phyloP scores from a whole-genome alignment of 805 yeast genomes.

The Sungouiozyma intestinalis region DNA sequence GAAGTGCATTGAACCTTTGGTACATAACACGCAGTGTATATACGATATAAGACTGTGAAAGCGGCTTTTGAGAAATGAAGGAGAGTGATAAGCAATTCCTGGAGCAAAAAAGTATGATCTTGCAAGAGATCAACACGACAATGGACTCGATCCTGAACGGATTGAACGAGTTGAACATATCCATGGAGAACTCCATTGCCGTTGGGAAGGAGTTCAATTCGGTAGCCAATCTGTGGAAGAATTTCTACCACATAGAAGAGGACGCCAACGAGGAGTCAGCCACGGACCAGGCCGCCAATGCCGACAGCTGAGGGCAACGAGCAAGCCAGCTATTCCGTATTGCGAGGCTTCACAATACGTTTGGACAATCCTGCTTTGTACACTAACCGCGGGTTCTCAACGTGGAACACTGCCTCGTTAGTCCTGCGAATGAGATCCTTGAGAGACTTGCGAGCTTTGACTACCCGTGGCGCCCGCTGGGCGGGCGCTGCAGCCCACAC shows the following conservation, averaged over 20 bases:
- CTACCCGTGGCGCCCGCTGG: neutral
- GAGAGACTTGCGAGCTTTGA: constrained; percentile 16
- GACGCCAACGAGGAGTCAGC: constrained; percentile 4
- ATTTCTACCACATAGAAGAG: constrained; percentile 46
- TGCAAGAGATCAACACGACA: constrained; percentile 28
- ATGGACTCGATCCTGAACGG: constrained; percentile 59
- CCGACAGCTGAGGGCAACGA: too few species aligned
- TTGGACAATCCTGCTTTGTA: constrained; percentile 22
- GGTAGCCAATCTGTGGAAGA: constrained; percentile 60
- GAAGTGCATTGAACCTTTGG: neutral
- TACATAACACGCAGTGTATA: too few species aligned
- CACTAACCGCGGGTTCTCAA: constrained; percentile 17
- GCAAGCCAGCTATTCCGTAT: too few species aligned
- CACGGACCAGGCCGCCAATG: too few species aligned
- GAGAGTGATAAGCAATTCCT: constrained; percentile 18
- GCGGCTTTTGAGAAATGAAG: neutral
- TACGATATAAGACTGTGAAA: too few species aligned
- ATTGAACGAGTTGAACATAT: constrained; percentile 53
- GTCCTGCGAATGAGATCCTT: constrained; percentile 20
- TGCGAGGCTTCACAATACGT: constrained; percentile 1
- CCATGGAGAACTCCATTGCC: constrained; percentile 55
- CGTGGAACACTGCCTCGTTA: constrained; percentile 16
- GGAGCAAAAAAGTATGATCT: constrained; percentile 21
- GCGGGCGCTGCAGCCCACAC: neutral
- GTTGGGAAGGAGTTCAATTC: constrained; percentile 70